phyloP scores from a whole-genome alignment of 2,329 filamentous ascomycete species.

The Penicillium griseofulvum region DNA sequence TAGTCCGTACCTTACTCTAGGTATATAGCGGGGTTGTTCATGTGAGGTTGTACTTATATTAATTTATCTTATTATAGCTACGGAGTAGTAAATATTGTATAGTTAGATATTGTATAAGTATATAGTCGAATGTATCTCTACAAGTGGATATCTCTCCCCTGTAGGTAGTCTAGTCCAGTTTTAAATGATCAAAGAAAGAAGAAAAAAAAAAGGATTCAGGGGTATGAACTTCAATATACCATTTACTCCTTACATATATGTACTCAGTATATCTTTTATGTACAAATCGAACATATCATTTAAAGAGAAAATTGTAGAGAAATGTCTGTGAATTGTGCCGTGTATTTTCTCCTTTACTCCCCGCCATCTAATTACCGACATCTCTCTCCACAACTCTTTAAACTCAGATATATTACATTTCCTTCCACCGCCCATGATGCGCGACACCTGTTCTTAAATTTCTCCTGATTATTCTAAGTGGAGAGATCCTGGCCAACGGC shows the following conservation, averaged over 20 bases:
- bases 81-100: not conserved
- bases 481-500: conserved; percentile 7
- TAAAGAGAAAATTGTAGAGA: not conserved
- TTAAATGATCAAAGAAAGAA: not conserved
- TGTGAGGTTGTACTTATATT: not conserved
- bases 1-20: not conserved
- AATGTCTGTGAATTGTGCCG: not conserved
- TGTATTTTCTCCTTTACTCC: conserved; percentile 14
- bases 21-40: not conserved
- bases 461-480: conserved; percentile 8
- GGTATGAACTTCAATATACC: not conserved
- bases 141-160: not conserved
- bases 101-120: not conserved
- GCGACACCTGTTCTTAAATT: conserved; percentile 18
- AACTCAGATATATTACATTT: not conserved
- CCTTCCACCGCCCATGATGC: conserved; percentile 12
- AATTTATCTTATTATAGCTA: not conserved
- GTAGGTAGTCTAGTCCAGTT: too few species aligned
- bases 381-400: not conserved
- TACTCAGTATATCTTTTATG: not conserved
- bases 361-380: conserved; percentile 16
- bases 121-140: not conserved
- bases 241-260: not conserved
- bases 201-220: not conserved
- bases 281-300: not conserved